phyloP scores from a whole-genome alignment of 1,284 basidiomycete genomes.

The Microbotryum saponariae region DNA sequence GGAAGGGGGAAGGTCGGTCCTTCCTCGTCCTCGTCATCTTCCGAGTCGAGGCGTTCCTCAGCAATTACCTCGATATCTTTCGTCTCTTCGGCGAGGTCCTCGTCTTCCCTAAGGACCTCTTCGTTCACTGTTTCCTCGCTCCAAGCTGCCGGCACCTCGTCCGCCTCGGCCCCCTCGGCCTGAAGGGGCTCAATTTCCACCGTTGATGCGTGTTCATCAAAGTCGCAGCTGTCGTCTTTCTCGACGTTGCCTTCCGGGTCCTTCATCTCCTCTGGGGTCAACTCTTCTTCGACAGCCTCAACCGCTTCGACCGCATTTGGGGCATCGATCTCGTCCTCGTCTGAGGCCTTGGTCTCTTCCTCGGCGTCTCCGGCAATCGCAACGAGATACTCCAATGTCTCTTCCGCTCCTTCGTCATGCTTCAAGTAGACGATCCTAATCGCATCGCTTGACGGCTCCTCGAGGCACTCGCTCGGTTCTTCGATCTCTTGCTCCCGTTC shows the following conservation, averaged over 20 bases:
- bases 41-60: neutral
- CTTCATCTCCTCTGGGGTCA: neutral
- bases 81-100: neutral
- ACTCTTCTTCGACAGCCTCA: neutral
- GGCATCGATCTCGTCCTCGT: neutral
- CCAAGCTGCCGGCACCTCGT: neutral
- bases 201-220: neutral
- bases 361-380: neutral
- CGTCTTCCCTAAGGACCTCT: neutral
- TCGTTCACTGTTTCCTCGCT: neutral
- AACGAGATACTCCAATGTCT: neutral
- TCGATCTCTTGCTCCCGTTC: too few relatives aligned
- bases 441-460: too few relatives aligned
- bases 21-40: neutral
- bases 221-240: neutral
- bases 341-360: neutral
- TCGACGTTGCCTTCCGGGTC: neutral
- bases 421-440: too few relatives aligned
- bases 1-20: constrained; percentile 1
- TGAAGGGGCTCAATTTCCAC: neutral
- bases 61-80: neutral
- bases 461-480: too few relatives aligned
- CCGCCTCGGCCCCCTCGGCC: neutral
- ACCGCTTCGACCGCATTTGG: neutral
- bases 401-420: neutral